Percentiles rank a stretch among this genome's conserved stretches.
phyloP scores from a whole-genome alignment of 2,329 filamentous ascomycete genomes.

The Aureobasidium lini region DNA sequence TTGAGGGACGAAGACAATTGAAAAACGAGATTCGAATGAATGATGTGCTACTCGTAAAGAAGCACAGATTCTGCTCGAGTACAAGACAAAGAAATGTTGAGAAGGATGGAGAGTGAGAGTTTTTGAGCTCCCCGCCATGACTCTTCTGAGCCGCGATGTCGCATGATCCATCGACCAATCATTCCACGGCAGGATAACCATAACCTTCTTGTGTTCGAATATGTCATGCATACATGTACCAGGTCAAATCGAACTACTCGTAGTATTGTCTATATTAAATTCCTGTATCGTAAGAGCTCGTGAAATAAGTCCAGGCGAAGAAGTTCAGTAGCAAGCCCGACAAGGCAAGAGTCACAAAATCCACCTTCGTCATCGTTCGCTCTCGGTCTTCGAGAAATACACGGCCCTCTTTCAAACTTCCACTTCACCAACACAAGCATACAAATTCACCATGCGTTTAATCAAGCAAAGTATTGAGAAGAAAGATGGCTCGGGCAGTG shows the following conservation, averaged over 20 bases:
- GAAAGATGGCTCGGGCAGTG: slow-evolving; percentile 56
- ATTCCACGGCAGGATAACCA: not conserved
- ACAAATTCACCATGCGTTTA: slow-evolving; percentile 49
- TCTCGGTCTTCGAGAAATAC: not conserved
- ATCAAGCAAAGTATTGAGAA: slow-evolving; percentile 58
- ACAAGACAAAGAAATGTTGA: slow-evolving; percentile 1
- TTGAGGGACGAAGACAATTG: not conserved
- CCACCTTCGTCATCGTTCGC: slow-evolving; percentile 7
- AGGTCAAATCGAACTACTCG: too few relatives aligned
- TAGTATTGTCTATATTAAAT: too few relatives aligned
- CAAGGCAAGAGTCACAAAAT: not conserved
- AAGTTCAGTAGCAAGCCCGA: not conserved
- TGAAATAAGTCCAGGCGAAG: not conserved
- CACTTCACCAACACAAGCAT: not conserved
- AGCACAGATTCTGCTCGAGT: not conserved
- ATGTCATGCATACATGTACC: not conserved
- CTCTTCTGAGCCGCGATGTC: not conserved
- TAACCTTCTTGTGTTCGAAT: not conserved
- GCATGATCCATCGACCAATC: not conserved
- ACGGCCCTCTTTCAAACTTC: not conserved
- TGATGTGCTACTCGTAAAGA: not conserved
- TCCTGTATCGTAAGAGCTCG: too few relatives aligned
- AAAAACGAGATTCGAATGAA: not conserved
- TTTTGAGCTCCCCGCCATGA: not conserved
- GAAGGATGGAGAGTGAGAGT: not conserved